Base-by-base conservation (phyloP, 768 basidiomycete species). In the Hygrocybe coccinea region DNA sequence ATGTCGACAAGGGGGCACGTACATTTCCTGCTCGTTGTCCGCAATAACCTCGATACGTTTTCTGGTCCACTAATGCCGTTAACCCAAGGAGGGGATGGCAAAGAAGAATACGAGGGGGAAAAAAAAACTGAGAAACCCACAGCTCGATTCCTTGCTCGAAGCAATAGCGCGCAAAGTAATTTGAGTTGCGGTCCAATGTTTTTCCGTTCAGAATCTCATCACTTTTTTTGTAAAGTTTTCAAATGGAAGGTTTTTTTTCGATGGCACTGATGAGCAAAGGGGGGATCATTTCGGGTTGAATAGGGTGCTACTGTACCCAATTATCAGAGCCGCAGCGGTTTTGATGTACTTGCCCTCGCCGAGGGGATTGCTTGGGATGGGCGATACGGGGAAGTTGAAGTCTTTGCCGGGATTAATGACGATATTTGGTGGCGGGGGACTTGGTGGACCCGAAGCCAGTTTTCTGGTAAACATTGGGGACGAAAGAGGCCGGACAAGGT, bases 171-270 rank as follows among this genome's bases (percentile, higher is more conserved):
- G 92, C 91, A 64, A 95, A 90, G 71, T 83, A 89, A 68, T 93
- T 82, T 1, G 88, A 89, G 71, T 93, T 92, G 12, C 81, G 75
- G 68, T 92, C 91, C 47, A 82, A 80, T 0, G 90, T 92, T 78
- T 93, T 92, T 43, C 93, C 94, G 59, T 95, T 95, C 51, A 97
- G 72, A 35, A 95, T 92, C 64, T 95, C 92, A 69, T 95, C 91
- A 8, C 91, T 92, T 39, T 41, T 17, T 33, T 7, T 33, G 10
- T 5, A n/a, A n/a, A n/a, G n/a, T n/a, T n/a, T n/a, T n/a, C n/a
- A n/a, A n/a, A n/a, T n/a, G n/a, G n/a, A n/a, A n/a, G n/a, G n/a
- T n/a, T n/a, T n/a, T n/a, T n/a, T n/a, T n/a, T n/a, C n/a, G n/a
- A n/a, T n/a, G n/a, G n/a, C n/a, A n/a, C n/a, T n/a, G n/a, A n/a